Base-by-base conservation (phyloP, 1,284 basidiomycete species). In the Ceratobasidium sp. region DNA sequence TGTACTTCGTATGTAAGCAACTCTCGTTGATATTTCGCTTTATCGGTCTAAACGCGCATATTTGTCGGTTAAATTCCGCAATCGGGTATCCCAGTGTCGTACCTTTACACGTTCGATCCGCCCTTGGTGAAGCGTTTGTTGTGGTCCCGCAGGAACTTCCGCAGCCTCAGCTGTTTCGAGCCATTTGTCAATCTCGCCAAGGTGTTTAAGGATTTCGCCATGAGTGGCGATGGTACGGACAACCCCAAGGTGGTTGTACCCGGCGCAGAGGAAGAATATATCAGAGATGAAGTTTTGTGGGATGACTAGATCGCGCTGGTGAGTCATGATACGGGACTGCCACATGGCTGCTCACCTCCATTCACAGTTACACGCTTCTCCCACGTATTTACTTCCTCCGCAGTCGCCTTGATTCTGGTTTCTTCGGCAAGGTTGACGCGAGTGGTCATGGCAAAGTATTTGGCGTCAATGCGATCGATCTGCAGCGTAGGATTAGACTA, bases 251-350 rank as follows among this genome's bases (percentile, higher is more conserved):
- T 97, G 94, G 70, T 90, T 88, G 80, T 89, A 88, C 0, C 92
- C 87, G 69, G 91, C 84, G 8, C 88, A 83, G 42, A 98, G 82
- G 81, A 91, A 98, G 81, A 97, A 99, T 11, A 97, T 86, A 66
- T 98, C 90, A 1, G 95, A 95, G 73, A 99, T 95, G 79, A 99
- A 99, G 77, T 97, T 98, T 1, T 90, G 84, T 5, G 84, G 72
- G 47, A 76, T 70, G 74, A 73, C 16, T 56, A 42, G 13, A 27
- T 27, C 21, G 47, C 14, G 7, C n/a, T 23, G 21, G 46, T 33
- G 14, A 1, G 16, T 42, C 9, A 5, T 6, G 4, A 11, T 11
- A 25, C 16, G 4, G 27, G 27, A 50, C 25, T 44, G 11, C 46
- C 46, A 70, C 30, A 29, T 29, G 7, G 6, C 27, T 9, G 11